phyloP scores from a whole-genome alignment of 2,329 filamentous ascomycete species.

The Exophiala calicioides region DNA sequence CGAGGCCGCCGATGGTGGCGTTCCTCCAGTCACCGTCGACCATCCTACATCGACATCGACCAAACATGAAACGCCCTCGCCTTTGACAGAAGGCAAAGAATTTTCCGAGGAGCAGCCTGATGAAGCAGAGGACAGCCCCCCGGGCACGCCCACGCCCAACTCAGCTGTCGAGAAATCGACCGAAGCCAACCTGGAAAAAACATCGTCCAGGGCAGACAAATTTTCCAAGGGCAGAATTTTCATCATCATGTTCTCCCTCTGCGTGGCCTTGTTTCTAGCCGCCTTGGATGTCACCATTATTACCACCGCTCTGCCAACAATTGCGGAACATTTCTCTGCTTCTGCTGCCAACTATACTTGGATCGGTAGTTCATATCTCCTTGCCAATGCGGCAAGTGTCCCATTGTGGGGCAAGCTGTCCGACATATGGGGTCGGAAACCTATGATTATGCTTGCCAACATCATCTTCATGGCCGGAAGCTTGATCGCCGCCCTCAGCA shows the following conservation, averaged over 20 bases:
- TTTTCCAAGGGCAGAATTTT: constrained; percentile 44
- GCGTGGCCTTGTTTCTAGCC: constrained; percentile 60
- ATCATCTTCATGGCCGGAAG: constrained; percentile 64
- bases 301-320: constrained; percentile 48
- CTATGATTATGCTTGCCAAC: constrained; percentile 61
- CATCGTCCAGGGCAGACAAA: constrained; percentile 39
- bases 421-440: constrained; percentile 68
- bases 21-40: not conserved
- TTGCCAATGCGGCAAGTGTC: constrained; percentile 51
- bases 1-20: too few relatives aligned
- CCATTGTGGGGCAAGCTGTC: constrained; percentile 65
- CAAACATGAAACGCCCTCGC: constrained; percentile 1
- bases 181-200: constrained; percentile 16
- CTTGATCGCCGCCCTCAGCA: constrained; percentile 59
- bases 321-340: constrained; percentile 45
- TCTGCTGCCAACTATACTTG: constrained; percentile 49
- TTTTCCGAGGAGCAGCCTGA: constrained; percentile 14
- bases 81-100: constrained; percentile 4
- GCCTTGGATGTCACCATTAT: constrained; percentile 59
- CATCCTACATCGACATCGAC: not conserved
- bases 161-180: not conserved
- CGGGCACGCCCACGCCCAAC: not conserved
- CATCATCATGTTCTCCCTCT: constrained; percentile 45
- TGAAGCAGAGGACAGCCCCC: constrained; percentile 1
- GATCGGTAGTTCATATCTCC: constrained; percentile 50